Base-by-base conservation (phyloP, 495 filamentous ascomycete species). In the Viridothelium virens region DNA sequence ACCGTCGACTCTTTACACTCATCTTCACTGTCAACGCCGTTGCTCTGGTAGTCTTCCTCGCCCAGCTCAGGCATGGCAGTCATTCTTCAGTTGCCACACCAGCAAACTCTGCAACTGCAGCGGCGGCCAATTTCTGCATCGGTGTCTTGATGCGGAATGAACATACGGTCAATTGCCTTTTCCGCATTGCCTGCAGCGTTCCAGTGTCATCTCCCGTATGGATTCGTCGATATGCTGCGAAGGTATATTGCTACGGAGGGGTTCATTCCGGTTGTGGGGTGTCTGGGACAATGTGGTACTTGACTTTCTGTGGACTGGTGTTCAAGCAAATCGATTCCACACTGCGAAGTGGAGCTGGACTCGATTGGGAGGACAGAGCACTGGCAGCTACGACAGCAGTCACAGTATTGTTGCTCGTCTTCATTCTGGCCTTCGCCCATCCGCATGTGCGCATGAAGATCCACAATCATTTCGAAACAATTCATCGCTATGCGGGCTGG, bases 401-500 rank as follows among this genome's bases (percentile, higher is more conserved):
- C 12, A 67, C 72, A 7, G 39, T 77, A 6, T n/a, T 67, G 5
- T 65, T 80, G 16, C 65, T 80, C 38, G 31, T 76, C 11, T 63
- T 66, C 9, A 79, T 80, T 69, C 67, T 81, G 48, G 67, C 68
- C 7, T 73, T 78, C 18, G 73, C 75, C 10, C 73, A 80, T 70
- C 87, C 87, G 0, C 62, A 71, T 1, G 69, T 89, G 14, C 82
- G 87, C 16, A 73, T 77, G 36, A 76, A 71, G 31, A 75, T 78
- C 64, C 87, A 90, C 73, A 83, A 90, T 77, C 76, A 79, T 63
- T 91, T 90, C 69, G 88, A 91, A 74, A 76, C 79, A 61, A 81
- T 83, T 61, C 88, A 91, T 70, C 83, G 88, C 25, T 89, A 85
- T 70, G 81, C 81, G 33, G 87, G 86, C 39, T 91, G 87, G 88